Evolutionary conservation across 2,329 filamentous ascomycete species (phyloP), one percentile per base, ranked within the genome.

Genomic region (Neocatenulostroma microsporum): DNA sequence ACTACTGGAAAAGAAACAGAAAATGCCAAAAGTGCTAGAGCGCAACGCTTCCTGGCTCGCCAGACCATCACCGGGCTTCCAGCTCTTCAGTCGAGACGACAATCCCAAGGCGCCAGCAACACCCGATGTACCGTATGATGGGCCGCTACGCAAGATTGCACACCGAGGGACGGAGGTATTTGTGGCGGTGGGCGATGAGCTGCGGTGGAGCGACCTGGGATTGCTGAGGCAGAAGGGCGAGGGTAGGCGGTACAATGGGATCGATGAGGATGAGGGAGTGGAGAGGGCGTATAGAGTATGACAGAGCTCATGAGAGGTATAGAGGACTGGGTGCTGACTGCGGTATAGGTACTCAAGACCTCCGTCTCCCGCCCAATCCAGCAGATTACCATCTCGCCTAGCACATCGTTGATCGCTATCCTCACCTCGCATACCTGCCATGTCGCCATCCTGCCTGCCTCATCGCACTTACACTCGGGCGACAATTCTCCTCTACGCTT

Each of bases 41-140:
- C 89, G 87, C 63, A 88, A 85, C 54, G 87, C 89, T 38, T 70
- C 79, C 49, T 98, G 88, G 86, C 80, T 98, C 39, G 79, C 80
- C 45, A 76, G 80, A 54, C 81, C 82, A 34, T 79, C 79, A 36
- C 78, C 84, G 14, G 89, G 85, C 44, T 80, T 84, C 59, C 73
- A 79, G 40, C 72, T 96, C 53, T 95, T 96, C 63, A 68, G 60
- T 57, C 71, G 62, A 14, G 40, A 44, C 27, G 31, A 40, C 19
- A 42, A 37, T 25, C 37, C 41, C 29, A 42, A 42, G 21, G 5
- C 31, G 18, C 26, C 37, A 27, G 15, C 41, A 27, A 7, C 20
- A 11, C 29, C 24, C 13, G 28, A 23, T 17, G 25, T 47, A 34
- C 48, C 49, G 44, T 30, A 42, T n/a, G 46, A 51, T n/a, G 62